Evolutionary conservation across 345 rosid species (phyloP), one percentile per base, ranked within the genome.

Genomic region (Zanthoxylum bungeanum): DNA sequence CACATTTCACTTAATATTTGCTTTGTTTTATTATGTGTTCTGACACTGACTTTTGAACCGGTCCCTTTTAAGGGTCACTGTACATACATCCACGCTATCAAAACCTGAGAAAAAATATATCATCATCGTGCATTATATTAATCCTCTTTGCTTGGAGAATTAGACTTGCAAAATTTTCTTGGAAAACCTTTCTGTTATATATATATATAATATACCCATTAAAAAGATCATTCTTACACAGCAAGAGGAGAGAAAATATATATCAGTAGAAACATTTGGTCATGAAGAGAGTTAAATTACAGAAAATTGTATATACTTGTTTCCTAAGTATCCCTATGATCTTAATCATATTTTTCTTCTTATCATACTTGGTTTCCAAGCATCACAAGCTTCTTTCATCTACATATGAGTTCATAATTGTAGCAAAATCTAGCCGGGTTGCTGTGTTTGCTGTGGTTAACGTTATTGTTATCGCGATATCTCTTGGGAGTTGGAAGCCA

Each of bases 401-500:
- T 49, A 56, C 56, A 25, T 63, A 52, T 33, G 69, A 78, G 30
- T 64, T 79, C 31, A 72, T 61, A 37, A 1, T 9, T 27, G 69
- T 62, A 75, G 65, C 70, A 30, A 79, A 74, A 21, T 66, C 77
- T 17, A 65, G 77, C 44, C 21, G 50, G 2, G 19, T 68, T 4
- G 57, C 72, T 51, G 69, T 66, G 59, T 75, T 80, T 73, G 36
- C 64, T 53, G 47, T 68, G 55, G 51, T 78, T 66, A 66, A 64
- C 49, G 56, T 73, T 17, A 69, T 82, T 39, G 33, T 58, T 9
- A 63, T 73, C 14, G 59, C 55, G 24, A 16, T 77, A n/a, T 50
- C 66, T 62, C 52, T 52, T 5, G 76, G 77, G 56, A 68, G 70
- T 31, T 57, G 42, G 3, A 59, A 61, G 75, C 22, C 77, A 31